Base-by-base conservation (phyloP, 2,329 filamentous ascomycete genomes). In the Berkeleyomyces basicola region DNA sequence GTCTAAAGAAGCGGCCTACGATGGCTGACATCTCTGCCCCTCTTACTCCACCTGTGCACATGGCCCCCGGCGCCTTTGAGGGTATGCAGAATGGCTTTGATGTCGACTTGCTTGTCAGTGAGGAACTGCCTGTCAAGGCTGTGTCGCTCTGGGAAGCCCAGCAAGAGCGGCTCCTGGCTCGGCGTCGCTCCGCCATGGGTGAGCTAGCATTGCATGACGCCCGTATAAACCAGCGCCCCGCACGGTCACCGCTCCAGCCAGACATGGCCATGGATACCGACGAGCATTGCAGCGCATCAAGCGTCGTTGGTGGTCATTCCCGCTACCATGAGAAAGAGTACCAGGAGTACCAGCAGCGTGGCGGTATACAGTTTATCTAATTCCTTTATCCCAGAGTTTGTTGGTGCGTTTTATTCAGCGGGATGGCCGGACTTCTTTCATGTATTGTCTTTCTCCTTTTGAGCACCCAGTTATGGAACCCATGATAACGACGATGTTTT, bases 1-100 rank as follows among this genome's bases (percentile, higher is more conserved):
- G 59, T 42, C 59, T 62, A 14, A 58, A 46, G 63, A 65, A 61
- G 49, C 66, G 63, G 43, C 65, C 65, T 40, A 67, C 65, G 36
- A 64, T 68, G 61, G 63, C 65, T 16, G 67, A 66, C 42, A 65
- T 65, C n/a, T 63, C 61, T 1, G 57, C 36, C 14, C 63, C 61
- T 2, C 37, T 65, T 3, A 65, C 61, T 3, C 58, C 63, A 7
- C 58, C 61, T 14, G 59, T 65, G n/a, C 43, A 63, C 31, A 62
- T 66, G 40, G 47, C 33, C 4, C 60, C 63, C 1, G 65, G 64
- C 1, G 61, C 58, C 4, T 66, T 65, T 42, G 64, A 65, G 10
- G 58, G 58, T 7, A 59, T 66, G 59, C 63, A 63, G n/a, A 59
- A 43, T n/a, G 62, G 62, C 37, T 55, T n/a, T 31, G 59, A 58